Conservation (phyloP, 306 rosid genomes). For the Rosa rugosa region DNA sequence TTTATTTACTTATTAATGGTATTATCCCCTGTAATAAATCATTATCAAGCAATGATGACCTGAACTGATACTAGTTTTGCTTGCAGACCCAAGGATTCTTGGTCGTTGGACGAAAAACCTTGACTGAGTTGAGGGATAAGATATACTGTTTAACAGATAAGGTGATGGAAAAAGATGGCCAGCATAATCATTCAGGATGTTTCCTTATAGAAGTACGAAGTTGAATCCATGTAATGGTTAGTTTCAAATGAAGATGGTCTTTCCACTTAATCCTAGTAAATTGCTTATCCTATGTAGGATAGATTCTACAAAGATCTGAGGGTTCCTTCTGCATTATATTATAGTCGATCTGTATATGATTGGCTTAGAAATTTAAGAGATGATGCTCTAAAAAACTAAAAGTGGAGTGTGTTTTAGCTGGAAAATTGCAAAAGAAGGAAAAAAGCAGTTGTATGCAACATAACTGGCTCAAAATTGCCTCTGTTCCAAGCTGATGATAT, state of each 20-base stretch:
- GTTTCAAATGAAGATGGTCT: conserved; percentile 23
- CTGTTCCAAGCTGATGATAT: conserved; percentile 54
- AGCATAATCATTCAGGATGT: conserved; percentile 74
- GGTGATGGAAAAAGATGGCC: conserved; percentile 53
- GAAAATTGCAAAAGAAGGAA: conserved; percentile 63
- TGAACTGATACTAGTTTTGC: too few species aligned
- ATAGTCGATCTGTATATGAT: conserved; percentile 65
- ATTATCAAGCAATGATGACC: too few species aligned
- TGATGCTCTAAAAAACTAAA: conserved; percentile 62
- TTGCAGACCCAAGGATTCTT: too few species aligned
- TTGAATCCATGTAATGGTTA: conserved; percentile 11
- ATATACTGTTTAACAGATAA: too few species aligned
- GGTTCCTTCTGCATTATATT: conserved; percentile 68
- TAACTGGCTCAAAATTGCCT: conserved; percentile 49
- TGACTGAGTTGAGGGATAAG: too few species aligned
- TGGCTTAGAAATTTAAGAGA: conserved; percentile 72
- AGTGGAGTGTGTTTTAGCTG: conserved; percentile 66
- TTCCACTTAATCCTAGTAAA: background rate
- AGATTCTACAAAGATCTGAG: conserved; percentile 83
- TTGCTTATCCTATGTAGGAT: conserved; percentile 42
- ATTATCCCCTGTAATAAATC: too few species aligned
- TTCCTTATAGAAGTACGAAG: conserved; percentile 42
- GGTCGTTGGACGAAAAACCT: too few species aligned
- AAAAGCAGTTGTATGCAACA: conserved; percentile 57
- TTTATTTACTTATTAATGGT: too few species aligned